A percentile compares a stretch with the other conserved stretches of the same genome.
These are phyloP conservation scores for Claviceps spartinae DNA, from an alignment of 2,329 filamentous ascomycete species.

Conservation along the genomic window DNA sequence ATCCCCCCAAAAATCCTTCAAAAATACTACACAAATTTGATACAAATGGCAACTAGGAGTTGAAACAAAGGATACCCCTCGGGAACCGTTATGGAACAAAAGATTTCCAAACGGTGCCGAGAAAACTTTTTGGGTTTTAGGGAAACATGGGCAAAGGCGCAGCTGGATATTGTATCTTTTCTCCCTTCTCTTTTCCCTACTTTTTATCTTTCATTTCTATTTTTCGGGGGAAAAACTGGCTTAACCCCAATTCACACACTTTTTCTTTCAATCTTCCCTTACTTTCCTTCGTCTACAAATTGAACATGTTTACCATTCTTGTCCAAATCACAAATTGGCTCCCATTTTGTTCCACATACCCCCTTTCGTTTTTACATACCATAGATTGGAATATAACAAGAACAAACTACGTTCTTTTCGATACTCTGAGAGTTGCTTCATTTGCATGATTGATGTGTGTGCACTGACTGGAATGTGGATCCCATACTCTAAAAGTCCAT, in stretches of 20 bases:
- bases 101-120: not conserved
- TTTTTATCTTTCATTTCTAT: not conserved
- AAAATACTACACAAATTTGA: no score
- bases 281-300: not conserved
- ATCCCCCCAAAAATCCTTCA: no score
- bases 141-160: slow-evolving; percentile 1
- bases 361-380: no score
- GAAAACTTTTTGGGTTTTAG: not conserved
- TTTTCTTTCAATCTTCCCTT: not conserved
- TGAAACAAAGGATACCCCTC: slow-evolving; percentile 3
- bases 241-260: not conserved
- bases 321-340: no score
- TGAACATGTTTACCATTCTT: no score
- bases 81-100: not conserved
- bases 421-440: no score
- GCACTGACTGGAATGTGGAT: no score
- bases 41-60: not conserved
- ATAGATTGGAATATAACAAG: no score
- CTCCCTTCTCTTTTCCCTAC: not conserved
- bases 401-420: no score
- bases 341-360: no score
- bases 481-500: no score
- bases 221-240: not conserved
- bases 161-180: not conserved
- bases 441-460: no score